Evolutionary conservation across 1,139 yeast genomes (phyloP), one percentile per base, ranked within the genome.

Genomic region (Suhomyces guaymorum): DNA sequence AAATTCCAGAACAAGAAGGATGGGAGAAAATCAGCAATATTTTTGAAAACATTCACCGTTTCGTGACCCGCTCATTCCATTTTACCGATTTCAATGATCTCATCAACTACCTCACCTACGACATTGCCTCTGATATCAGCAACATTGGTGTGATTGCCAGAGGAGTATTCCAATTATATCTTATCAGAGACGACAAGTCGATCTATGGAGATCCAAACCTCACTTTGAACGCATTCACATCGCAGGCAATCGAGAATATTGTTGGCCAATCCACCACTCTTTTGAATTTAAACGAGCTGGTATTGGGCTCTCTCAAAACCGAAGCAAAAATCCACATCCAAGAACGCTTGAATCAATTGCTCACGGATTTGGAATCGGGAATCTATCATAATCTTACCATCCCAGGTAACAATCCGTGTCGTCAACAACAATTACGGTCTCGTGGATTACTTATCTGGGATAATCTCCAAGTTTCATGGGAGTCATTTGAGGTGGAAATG

Each of bases 341-440:
- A 17, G 31, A 44, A 7, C 42, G 52, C 12, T 33, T 46, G 8
- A 35, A 39, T 12, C 41, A 45, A 26, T 28, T 46, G 14, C 38
- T 70, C 19, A 45, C 47, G 6, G 75, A 70, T 35, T 41, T 75
- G 12, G 78, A 74, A 39, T 55, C 67, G 3, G 75, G 73, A 0
- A 57, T 70, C 15, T 75, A 76, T 51, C 88, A 83, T 39, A 64
- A 73, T 49, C 54, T 85, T 24, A 74, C 78, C 9, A 66, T 73
- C 2, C 63, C 70, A 42, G 82, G 87, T 12, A 85, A 82, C 55
- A 90, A 90, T 52, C 79, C 87, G 16, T 80, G 95, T 35, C 73
- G 96, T 35, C 92, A 87, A 52, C 76, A 96, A 44, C 96, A 88
- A 52, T 49, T 69, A 69, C 78, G 48, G 60, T 82, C 55, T 57